Evolutionary conservation across 2,329 filamentous ascomycete species (phyloP), one percentile per base, ranked within the genome.

Genomic region (Fusarium fracticaudum): DNA sequence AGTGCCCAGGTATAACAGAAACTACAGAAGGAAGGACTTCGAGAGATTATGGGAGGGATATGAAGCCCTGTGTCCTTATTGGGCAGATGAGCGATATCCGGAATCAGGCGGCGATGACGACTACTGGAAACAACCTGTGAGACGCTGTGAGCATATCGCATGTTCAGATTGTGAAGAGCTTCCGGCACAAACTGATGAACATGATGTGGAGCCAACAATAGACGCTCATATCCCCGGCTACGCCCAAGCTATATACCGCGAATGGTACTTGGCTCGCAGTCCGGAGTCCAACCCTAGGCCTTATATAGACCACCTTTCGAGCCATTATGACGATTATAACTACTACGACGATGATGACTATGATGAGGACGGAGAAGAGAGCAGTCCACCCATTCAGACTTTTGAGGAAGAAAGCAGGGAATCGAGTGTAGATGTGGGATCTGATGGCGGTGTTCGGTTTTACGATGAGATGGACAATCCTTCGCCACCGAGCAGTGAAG

Each of bases 31-130:
- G 20, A 22, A 31, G 20, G 68, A 74, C 14, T 74, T 74, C 12
- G 61, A 74, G 33, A 61, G 41, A 15, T 31, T 74, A 22, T 74
- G 71, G 72, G 8, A 43, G 18, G 61, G 71, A 1, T 41, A 59
- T 11, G 47, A 74, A 45, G 18, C 47, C 2, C n/a, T 37, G 6
- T 74, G 72, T 22, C 72, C 71, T 1, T 74, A 75, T 22, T 75
- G 69, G 69, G 35, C 58, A 20, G 55, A 74, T 20, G 18, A 40
- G 13, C 7, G 59, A 43, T 73, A 66, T 13, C 71, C 66, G 4
- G 24, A 67, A 14, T n/a, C 11, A 6, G 61, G 31, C 8, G 61
- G 59, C 3, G 17, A 9, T 9, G 62, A 68, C 11, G 24, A 44
- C 18, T 60, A 60, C 45, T 68, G 65, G 65, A 68, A 66, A 17